Evolutionary conservation across 257 asterid species (phyloP).

Genomic region (Nicotiana benthamiana): DNA sequence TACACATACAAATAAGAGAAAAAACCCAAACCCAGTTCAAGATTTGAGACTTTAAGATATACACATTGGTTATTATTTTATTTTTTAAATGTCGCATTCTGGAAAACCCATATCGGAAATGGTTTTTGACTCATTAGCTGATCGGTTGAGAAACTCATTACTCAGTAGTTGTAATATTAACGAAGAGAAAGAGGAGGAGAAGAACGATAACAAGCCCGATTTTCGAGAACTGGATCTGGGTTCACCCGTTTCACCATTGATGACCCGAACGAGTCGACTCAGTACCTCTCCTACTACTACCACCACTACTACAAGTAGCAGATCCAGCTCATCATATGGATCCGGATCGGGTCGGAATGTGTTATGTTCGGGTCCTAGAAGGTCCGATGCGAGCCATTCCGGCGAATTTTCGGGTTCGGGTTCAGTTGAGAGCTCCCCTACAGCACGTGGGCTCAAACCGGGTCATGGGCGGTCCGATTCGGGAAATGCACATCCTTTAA

Average conservation of each 20-base stretch:
- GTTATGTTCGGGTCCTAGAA: not conserved
- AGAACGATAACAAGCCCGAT: constrained; percentile 6
- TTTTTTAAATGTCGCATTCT: not conserved
- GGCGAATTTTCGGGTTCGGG: constrained; percentile 40
- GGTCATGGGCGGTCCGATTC: constrained; percentile 25
- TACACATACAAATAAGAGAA: no score
- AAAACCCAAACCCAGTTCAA: not conserved
- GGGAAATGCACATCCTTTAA: constrained; percentile 20
- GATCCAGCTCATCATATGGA: constrained; percentile 64
- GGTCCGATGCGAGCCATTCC: constrained; percentile 38
- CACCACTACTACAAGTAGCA: constrained; percentile 33
- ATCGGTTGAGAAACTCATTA: constrained; percentile 7
- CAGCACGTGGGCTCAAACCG: constrained; percentile 18
- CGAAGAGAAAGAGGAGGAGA: not conserved
- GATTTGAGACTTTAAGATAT: not conserved
- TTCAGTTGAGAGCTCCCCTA: constrained; percentile 37
- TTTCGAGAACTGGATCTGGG: constrained; percentile 14
- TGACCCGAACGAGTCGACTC: not conserved
- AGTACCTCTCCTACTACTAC: constrained; percentile 14
- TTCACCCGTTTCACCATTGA: constrained; percentile 16
- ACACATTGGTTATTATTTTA: no score
- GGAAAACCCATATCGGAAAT: not conserved
- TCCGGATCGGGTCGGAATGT: constrained; percentile 42
- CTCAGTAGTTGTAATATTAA: not conserved
- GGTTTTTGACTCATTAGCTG: not conserved